These are phyloP conservation scores for Lipomyces sp. DNA, from an alignment of 805 yeast species.

Conservation along the genomic window DNA sequence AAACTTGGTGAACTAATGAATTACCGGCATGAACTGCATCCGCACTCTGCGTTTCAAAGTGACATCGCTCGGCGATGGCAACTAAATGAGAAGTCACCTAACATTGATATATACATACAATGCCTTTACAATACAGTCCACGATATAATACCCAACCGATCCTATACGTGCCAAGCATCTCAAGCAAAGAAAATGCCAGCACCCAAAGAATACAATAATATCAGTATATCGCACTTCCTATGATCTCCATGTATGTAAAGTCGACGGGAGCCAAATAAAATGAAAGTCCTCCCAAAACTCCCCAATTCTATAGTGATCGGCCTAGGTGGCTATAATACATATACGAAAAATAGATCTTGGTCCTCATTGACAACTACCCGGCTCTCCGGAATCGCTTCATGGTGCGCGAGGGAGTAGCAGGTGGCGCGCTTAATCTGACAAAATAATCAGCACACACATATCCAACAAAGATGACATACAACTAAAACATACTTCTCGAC, in stretches of 20 bases:
- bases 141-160: background rate
- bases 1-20: too few species aligned
- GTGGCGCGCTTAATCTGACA: background rate
- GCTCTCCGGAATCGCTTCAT: slow-evolving; percentile 2
- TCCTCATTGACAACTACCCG: background rate
- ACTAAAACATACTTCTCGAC: slow-evolving; percentile 52
- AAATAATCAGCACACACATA: background rate
- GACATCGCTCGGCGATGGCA: too few species aligned
- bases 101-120: background rate
- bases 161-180: background rate
- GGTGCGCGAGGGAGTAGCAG: slow-evolving; percentile 1
- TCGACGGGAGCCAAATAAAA: background rate
- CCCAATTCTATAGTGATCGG: background rate
- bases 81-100: too few species aligned
- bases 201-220: background rate
- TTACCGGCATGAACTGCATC: too few species aligned
- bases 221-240: background rate
- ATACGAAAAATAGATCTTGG: background rate
- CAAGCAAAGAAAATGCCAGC: background rate
- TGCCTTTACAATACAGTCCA: background rate
- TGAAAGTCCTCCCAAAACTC: background rate
- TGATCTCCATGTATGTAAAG: background rate
- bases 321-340: background rate
- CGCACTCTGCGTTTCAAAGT: too few species aligned
- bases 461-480: background rate